Evolutionary conservation across 257 asterid genomes (phyloP).

Genomic region (Lantana camara): DNA sequence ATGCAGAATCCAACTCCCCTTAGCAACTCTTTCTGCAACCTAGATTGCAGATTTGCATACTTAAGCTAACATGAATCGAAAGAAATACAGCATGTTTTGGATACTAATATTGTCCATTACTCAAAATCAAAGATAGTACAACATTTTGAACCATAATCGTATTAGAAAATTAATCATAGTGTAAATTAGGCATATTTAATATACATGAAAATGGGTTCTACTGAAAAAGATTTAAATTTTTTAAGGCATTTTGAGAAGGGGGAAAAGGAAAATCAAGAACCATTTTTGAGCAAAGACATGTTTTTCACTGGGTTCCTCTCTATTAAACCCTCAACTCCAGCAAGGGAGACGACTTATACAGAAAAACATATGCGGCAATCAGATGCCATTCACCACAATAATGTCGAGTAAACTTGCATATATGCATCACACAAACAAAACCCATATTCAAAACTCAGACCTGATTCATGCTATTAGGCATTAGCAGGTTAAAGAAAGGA

Average conservation of each 20-base stretch:
- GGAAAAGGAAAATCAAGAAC: not conserved
- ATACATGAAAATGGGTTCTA: not conserved
- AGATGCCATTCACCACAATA: not conserved
- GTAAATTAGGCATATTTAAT: not conserved
- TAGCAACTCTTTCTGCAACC: slow-evolving; percentile 90
- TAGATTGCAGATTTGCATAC: slow-evolving; percentile 21
- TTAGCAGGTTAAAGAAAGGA: slow-evolving; percentile 19
- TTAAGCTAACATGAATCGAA: not conserved
- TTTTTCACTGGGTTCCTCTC: not conserved
- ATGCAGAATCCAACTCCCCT: slow-evolving; percentile 83
- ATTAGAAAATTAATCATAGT: slow-evolving; percentile 45
- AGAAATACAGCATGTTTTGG: too few relatives aligned
- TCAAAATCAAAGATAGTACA: not conserved
- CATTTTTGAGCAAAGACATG: not conserved
- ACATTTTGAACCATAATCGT: not conserved
- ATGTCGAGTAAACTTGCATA: not conserved
- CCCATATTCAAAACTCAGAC: not conserved
- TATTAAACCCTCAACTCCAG: not conserved
- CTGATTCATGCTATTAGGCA: not conserved
- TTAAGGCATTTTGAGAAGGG: not conserved
- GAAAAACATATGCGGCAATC: not conserved
- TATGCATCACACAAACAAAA: not conserved
- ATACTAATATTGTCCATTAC: too few relatives aligned
- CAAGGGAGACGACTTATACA: too few relatives aligned
- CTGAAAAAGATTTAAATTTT: not conserved